Conservation (phyloP, 164 flowering plant species). For the Chimonanthus salicifolius region DNA sequence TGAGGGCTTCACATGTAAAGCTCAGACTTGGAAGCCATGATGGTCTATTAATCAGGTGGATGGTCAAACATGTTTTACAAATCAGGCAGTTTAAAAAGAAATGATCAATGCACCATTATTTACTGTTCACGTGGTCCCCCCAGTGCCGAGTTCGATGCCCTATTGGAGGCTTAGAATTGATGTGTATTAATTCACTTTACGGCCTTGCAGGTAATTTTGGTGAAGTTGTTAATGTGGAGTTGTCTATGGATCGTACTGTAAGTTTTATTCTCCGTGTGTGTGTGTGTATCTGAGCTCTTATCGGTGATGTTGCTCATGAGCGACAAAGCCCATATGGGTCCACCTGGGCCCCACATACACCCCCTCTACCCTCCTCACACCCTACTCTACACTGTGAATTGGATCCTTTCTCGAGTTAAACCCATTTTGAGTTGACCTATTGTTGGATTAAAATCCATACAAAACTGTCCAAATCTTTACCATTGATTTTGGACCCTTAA, state of each 20-base stretch:
- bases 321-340: too few species aligned
- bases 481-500: too few species aligned
- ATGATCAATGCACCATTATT: not conserved
- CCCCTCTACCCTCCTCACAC: too few species aligned
- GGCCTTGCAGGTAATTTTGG: slow-evolving; percentile 73
- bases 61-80: not conserved
- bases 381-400: too few species aligned
- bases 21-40: not conserved
- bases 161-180: not conserved
- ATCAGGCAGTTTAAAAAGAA: not conserved
- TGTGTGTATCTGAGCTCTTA: too few species aligned
- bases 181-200: not conserved
- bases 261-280: slow-evolving; percentile 20
- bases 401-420: too few species aligned
- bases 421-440: too few species aligned
- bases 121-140: not conserved
- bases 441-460: too few species aligned
- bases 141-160: not conserved
- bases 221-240: slow-evolving; percentile 73
- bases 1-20: not conserved
- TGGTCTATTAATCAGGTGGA: not conserved
- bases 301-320: too few species aligned
- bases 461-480: too few species aligned
- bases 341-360: too few species aligned
- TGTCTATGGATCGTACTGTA: slow-evolving; percentile 79